These are phyloP conservation scores for Ustilago sp. DNA, from an alignment of 1,284 basidiomycete species.

Conservation along the genomic window DNA sequence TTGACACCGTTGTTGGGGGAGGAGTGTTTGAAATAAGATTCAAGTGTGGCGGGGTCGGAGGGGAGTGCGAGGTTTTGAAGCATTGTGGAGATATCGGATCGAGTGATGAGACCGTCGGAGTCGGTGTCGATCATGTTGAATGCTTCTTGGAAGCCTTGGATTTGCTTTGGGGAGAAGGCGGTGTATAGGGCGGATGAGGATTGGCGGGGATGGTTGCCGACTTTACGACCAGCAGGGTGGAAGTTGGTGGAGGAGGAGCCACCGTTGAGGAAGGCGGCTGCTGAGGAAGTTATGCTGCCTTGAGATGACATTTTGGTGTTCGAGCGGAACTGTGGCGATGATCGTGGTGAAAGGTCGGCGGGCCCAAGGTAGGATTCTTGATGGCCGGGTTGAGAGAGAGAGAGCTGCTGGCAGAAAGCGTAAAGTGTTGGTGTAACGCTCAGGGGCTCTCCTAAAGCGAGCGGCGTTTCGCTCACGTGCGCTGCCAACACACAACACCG, in stretches of 20 bases:
- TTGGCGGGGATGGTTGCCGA: constrained; percentile 59
- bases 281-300: constrained; percentile 34
- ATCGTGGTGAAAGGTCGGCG: neutral
- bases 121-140: constrained; percentile 70
- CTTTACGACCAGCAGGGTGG: constrained; percentile 12
- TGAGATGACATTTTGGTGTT: constrained; percentile 21
- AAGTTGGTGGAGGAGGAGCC: constrained; percentile 7
- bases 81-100: constrained; percentile 63
- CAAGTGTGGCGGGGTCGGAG: constrained; percentile 20
- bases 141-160: constrained; percentile 70
- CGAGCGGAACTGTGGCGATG: neutral
- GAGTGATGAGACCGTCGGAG: constrained; percentile 68
- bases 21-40: constrained; percentile 29
- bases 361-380: neutral
- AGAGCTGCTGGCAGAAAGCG: constrained; percentile 5
- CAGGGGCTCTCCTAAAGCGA: constrained; percentile 21
- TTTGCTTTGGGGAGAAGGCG: constrained; percentile 67
- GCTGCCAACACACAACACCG: neutral
- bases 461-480: constrained; percentile 23
- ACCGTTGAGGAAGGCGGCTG: constrained; percentile 46
- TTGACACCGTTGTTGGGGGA: constrained; percentile 43
- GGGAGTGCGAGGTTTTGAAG: constrained; percentile 65
- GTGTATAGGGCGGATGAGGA: constrained; percentile 61
- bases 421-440: constrained; percentile 32
- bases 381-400: neutral